phyloP scores from a whole-genome alignment of 805 yeast genomes.

The Maudiozyma turicensis region DNA sequence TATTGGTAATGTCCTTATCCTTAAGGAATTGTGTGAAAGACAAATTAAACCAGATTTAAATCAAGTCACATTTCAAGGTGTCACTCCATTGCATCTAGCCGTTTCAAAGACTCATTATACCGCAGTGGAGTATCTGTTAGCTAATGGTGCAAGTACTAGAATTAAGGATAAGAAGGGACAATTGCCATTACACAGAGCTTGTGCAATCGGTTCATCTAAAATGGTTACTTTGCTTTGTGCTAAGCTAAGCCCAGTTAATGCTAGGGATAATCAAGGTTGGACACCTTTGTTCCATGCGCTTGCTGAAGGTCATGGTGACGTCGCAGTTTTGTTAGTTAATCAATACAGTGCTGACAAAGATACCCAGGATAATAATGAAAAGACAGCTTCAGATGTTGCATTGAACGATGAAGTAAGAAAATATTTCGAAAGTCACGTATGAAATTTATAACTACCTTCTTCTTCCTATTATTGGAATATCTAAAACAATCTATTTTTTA shows the following conservation, averaged over 20 bases:
- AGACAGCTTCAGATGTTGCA: conserved; percentile 45
- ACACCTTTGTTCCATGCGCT: conserved; percentile 83
- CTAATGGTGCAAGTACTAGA: conserved; percentile 51
- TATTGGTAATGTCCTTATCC: conserved; percentile 49
- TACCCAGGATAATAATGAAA: conserved; percentile 41
- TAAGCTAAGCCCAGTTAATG: conserved; percentile 52
- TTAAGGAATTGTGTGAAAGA: conserved; percentile 41
- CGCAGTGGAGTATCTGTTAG: conserved; percentile 45
- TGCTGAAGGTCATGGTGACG: conserved; percentile 82
- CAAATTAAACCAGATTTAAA: conserved; percentile 52
- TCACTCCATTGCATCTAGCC: conserved; percentile 69
- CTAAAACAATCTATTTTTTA: neutral
- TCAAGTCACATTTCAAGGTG: conserved; percentile 54
- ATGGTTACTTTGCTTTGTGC: conserved; percentile 46
- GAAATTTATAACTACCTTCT: neutral
- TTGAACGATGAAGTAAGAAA: conserved; percentile 42
- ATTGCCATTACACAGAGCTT: conserved; percentile 74
- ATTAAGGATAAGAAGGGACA: conserved; percentile 58
- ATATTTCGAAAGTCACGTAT: conserved; percentile 28
- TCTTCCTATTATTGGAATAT: neutral
- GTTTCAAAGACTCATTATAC: conserved; percentile 55
- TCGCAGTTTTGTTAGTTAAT: conserved; percentile 48
- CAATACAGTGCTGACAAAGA: conserved; percentile 55
- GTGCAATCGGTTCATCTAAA: conserved; percentile 57
- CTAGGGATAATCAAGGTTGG: conserved; percentile 67